phyloP scores from a whole-genome alignment of 805 yeast species.

The Lachancea sp. region DNA sequence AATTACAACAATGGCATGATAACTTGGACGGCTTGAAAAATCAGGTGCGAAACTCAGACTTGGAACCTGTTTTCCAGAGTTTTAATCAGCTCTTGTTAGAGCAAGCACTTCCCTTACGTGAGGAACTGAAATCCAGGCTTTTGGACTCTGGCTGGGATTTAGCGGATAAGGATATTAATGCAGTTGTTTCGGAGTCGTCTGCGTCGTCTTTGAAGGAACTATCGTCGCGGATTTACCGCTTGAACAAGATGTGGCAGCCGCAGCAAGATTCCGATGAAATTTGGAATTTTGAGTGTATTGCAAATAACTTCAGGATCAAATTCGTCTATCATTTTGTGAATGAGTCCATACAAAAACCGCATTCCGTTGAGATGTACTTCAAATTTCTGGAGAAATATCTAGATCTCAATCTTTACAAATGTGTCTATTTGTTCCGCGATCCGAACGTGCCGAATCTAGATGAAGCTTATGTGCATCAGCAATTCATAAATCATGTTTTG shows the following conservation, averaged over 20 bases:
- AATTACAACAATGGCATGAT: neutral
- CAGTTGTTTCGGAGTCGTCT: neutral
- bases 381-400: constrained; percentile 44
- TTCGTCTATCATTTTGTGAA: constrained; percentile 51
- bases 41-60: neutral
- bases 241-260: constrained; percentile 11
- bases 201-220: constrained; percentile 13
- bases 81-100: neutral
- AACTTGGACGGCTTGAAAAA: neutral
- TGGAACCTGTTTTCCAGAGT: neutral
- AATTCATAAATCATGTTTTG: constrained; percentile 33
- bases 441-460: constrained; percentile 17
- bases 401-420: constrained; percentile 33
- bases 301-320: constrained; percentile 41
- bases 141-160: constrained; percentile 31
- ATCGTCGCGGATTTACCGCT: constrained; percentile 18
- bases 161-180: constrained; percentile 4
- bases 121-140: constrained; percentile 15
- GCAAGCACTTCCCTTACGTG: constrained; percentile 10
- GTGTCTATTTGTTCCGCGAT: constrained; percentile 39
- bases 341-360: constrained; percentile 29
- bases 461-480: constrained; percentile 33
- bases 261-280: constrained; percentile 10
- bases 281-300: constrained; percentile 45
- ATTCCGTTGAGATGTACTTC: constrained; percentile 48